Evolutionary conservation across 106 monocot species (phyloP).

Genomic region (Platanthera zijinensis): DNA sequence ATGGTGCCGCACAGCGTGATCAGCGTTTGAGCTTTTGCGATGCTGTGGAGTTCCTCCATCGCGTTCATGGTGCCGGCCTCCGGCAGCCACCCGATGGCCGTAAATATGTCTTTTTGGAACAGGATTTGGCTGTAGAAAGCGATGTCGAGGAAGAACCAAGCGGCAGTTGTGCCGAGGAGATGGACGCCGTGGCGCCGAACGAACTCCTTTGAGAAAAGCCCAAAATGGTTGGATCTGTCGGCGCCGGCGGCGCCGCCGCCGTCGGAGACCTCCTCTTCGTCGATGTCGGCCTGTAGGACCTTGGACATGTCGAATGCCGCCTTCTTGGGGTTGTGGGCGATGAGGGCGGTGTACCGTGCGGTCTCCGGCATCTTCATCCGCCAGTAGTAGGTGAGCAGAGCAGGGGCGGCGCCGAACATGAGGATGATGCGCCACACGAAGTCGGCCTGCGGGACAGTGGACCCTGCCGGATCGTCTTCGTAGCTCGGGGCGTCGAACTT

Average conservation of each 20-base stretch:
- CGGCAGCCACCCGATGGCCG: conserved; percentile 43
- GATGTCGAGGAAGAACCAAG: conserved; percentile 59
- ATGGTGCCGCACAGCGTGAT: conserved; percentile 54
- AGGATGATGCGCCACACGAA: conserved; percentile 13
- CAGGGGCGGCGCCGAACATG: conserved; percentile 10
- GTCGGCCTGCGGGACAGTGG: conserved; percentile 11
- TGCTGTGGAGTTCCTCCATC: conserved; percentile 36
- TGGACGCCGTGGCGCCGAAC: conserved; percentile 34
- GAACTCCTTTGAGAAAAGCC: conserved; percentile 25
- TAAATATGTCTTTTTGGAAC: conserved; percentile 65
- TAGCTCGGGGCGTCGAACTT: conserved; percentile 3
- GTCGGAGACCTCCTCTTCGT: conserved; percentile 15
- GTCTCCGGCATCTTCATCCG: conserved; percentile 24
- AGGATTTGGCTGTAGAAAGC: conserved; percentile 57
- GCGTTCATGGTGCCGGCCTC: conserved; percentile 51
- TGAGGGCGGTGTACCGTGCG: conserved; percentile 14
- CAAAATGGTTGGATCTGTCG: conserved; percentile 7
- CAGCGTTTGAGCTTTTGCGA: conserved; percentile 42
- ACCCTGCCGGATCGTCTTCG: background rate
- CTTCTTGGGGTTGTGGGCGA: conserved; percentile 13
- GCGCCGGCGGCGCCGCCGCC: background rate
- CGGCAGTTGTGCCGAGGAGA: conserved; percentile 32
- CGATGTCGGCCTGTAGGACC: conserved; percentile 8
- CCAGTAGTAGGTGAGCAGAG: conserved; percentile 17
- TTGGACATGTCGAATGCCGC: conserved; percentile 12